phyloP scores from a whole-genome alignment of 108 stramenopile species.

The Cyclotella atomus region DNA sequence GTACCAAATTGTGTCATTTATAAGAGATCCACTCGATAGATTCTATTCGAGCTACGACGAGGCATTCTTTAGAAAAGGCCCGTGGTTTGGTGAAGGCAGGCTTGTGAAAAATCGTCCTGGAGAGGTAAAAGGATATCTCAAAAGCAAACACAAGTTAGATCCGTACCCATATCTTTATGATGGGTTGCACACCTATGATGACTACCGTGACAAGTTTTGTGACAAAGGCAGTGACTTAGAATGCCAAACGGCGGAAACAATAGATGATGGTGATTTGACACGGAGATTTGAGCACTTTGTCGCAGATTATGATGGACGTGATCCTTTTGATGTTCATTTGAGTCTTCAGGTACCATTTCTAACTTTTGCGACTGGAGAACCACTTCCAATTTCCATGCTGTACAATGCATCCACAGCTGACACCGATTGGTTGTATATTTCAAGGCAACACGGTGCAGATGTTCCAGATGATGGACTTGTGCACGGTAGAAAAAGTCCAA shows the following conservation, averaged over 20 bases:
- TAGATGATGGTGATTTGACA: conserved; percentile 42
- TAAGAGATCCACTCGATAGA: conserved; percentile 39
- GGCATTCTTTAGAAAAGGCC: conserved; percentile 40
- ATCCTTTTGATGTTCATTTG: conserved; percentile 54
- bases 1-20: conserved; percentile 34
- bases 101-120: conserved; percentile 29
- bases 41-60: conserved; percentile 51
- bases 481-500: conserved; percentile 31
- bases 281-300: conserved; percentile 45
- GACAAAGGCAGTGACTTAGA: neutral
- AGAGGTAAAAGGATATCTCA: conserved; percentile 14
- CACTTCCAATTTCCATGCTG: conserved; percentile 30
- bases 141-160: conserved; percentile 33
- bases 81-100: conserved; percentile 37
- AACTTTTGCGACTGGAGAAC: conserved; percentile 24
- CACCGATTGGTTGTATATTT: conserved; percentile 36
- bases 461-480: conserved; percentile 11
- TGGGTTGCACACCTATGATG: conserved; percentile 18
- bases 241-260: conserved; percentile 4
- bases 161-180: conserved; percentile 46
- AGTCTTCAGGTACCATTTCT: conserved; percentile 36
- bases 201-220: conserved; percentile 30
- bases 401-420: conserved; percentile 51
- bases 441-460: conserved; percentile 8
- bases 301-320: conserved; percentile 40